Percentiles rank a stretch among this genome's conserved stretches.
phyloP scores from a whole-genome alignment of 108 stramenopile genomes.

The Skeletonema marinoi region DNA sequence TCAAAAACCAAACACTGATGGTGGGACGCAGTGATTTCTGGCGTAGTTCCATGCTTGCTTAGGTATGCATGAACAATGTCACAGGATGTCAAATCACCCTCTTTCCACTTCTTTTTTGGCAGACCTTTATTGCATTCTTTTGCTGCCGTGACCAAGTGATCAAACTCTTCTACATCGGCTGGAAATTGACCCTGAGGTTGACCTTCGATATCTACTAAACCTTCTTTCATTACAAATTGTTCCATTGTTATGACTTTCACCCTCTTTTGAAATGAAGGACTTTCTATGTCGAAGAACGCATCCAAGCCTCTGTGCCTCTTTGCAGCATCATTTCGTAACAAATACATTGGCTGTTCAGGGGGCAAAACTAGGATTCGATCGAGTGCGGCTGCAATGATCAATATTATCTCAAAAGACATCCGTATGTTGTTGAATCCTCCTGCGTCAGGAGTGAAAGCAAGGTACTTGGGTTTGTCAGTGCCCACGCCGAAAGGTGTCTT shows the following conservation, averaged over 20 bases:
- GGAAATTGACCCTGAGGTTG: slow-evolving; percentile 49
- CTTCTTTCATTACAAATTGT: slow-evolving; percentile 64
- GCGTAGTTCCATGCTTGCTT: slow-evolving; percentile 36
- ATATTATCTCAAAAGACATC: slow-evolving; percentile 81
- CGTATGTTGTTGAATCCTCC: slow-evolving; percentile 78
- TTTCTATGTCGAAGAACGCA: slow-evolving; percentile 82
- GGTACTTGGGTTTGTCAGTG: slow-evolving; percentile 25
- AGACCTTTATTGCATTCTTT: slow-evolving; percentile 40
- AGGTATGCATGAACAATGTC: slow-evolving; percentile 51
- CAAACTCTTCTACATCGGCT: slow-evolving; percentile 35
- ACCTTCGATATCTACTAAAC: slow-evolving; percentile 39
- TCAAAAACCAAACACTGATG: slow-evolving; percentile 65
- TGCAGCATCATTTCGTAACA: slow-evolving; percentile 62
- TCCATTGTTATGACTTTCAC: slow-evolving; percentile 60
- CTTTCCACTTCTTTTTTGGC: slow-evolving; percentile 8
- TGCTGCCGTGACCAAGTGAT: slow-evolving; percentile 42
- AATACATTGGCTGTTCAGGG: slow-evolving; percentile 80
- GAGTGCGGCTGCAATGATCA: slow-evolving; percentile 77
- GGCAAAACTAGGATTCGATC: slow-evolving; percentile 84
- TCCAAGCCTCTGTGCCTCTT: slow-evolving; percentile 65
- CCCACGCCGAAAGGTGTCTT: slow-evolving; percentile 45
- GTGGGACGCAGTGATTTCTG: slow-evolving; percentile 39
- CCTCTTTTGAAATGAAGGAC: slow-evolving; percentile 52
- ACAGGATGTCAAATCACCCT: slow-evolving; percentile 25
- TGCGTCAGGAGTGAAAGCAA: slow-evolving; percentile 71